Percentiles rank a stretch among this genome's conserved stretches.
Conservation (phyloP, 208 protist genomes). For the Acanthamoeba quina region DNA sequence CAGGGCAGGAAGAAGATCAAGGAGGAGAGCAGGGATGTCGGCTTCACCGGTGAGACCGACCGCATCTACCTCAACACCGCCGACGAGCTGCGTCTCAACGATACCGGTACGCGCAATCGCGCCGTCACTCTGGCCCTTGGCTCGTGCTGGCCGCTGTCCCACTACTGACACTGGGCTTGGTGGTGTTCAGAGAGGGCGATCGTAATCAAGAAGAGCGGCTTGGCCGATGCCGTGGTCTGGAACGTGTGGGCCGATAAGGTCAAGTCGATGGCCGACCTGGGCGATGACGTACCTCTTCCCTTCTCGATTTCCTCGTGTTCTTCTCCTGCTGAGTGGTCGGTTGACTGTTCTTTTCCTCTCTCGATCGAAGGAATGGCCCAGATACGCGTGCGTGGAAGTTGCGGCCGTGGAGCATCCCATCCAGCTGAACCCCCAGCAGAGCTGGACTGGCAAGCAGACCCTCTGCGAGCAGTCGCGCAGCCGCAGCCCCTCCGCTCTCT, state of each 20-base stretch:
- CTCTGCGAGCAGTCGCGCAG: background rate
- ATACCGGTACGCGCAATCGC: background rate
- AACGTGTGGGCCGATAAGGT: slow-evolving; percentile 73
- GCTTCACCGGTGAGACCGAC: slow-evolving; percentile 54
- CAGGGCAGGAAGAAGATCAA: slow-evolving; percentile 42
- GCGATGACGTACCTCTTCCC: slow-evolving; percentile 14
- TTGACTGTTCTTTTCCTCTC: background rate
- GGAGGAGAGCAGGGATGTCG: background rate
- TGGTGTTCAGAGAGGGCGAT: background rate
- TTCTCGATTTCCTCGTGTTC: background rate
- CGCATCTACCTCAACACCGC: slow-evolving; percentile 60
- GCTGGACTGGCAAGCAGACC: slow-evolving; percentile 61
- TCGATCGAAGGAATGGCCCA: background rate
- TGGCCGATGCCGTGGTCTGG: slow-evolving; percentile 69
- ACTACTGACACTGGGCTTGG: background rate
- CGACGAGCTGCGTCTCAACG: slow-evolving; percentile 33
- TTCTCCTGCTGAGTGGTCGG: background rate
- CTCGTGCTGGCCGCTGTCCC: no score
- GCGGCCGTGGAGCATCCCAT: slow-evolving; percentile 5
- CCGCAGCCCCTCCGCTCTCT: slow-evolving; percentile 21
- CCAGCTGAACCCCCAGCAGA: background rate
- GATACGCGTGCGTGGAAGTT: slow-evolving; percentile 37
- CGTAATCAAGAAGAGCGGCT: slow-evolving; percentile 42
- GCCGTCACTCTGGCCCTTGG: background rate
- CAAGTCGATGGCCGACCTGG: slow-evolving; percentile 50